A percentile compares a stretch with the other conserved stretches of the same genome.
Evolutionary conservation across 2,329 filamentous ascomycete species (phyloP).

Genomic region (Nothophaeocryptopus gaeumannii): DNA sequence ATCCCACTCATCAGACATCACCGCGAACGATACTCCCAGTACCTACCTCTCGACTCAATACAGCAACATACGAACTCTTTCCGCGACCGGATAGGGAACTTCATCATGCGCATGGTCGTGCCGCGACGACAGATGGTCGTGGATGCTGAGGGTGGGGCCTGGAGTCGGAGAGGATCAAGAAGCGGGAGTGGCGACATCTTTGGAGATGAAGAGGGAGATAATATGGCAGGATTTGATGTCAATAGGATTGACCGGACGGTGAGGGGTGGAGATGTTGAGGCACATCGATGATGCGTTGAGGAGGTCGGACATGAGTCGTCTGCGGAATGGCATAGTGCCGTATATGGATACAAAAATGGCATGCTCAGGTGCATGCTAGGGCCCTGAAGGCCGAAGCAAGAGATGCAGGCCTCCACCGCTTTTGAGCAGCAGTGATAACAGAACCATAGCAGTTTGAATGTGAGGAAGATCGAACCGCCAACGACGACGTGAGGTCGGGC

Average conservation of each 20-base stretch:
- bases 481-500: too few species aligned
- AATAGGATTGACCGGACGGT: constrained; percentile 39
- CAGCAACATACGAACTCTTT: constrained; percentile 29
- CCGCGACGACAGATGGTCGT: constrained; percentile 32
- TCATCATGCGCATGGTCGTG: constrained; percentile 34
- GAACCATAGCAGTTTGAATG: too few species aligned
- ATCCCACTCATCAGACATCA: constrained; percentile 46
- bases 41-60: constrained; percentile 37
- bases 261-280: constrained; percentile 31
- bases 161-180: constrained; percentile 13
- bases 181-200: constrained; percentile 36
- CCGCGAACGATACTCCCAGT: constrained; percentile 45
- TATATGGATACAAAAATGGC: too few species aligned
- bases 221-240: constrained; percentile 45
- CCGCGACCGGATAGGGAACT: constrained; percentile 35
- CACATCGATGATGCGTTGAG: constrained; percentile 1
- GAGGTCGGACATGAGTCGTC: background rate
- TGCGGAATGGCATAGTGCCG: too few species aligned
- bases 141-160: constrained; percentile 29
- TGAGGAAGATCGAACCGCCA: too few species aligned
- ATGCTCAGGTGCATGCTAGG: too few species aligned
- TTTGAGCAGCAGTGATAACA: too few species aligned
- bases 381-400: too few species aligned
- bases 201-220: constrained; percentile 47
- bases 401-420: too few species aligned